A percentile compares a stretch with the other conserved stretches of the same genome.
Evolutionary conservation across 768 basidiomycete species (phyloP).

Genomic region (Boletus vermiculosoides): DNA sequence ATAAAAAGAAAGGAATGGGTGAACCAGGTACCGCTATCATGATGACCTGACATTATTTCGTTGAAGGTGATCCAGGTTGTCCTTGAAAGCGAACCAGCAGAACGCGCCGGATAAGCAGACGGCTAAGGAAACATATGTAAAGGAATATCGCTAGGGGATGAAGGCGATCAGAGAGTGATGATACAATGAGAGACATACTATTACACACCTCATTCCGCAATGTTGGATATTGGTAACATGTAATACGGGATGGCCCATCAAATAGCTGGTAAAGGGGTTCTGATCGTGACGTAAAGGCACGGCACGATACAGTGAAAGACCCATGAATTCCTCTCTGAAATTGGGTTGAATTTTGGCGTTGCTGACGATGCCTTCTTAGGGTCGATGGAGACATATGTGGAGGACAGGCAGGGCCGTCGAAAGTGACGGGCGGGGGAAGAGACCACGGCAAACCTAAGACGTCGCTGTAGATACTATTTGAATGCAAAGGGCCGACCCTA

Average conservation of each 20-base stretch:
- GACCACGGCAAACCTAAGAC: slow-evolving; percentile 26
- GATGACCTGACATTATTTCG: background rate
- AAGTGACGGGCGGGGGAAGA: slow-evolving; percentile 45
- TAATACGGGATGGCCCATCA: slow-evolving; percentile 45
- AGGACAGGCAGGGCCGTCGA: slow-evolving; percentile 49
- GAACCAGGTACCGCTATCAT: background rate
- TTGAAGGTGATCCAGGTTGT: slow-evolving; percentile 1
- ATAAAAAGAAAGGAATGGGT: background rate
- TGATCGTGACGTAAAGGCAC: slow-evolving; percentile 24
- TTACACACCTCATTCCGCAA: slow-evolving; percentile 17
- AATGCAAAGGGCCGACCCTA: slow-evolving; percentile 8
- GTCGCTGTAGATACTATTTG: slow-evolving; percentile 3
- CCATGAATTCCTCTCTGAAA: slow-evolving; percentile 2
- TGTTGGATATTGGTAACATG: slow-evolving; percentile 15
- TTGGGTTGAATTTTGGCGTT: slow-evolving; percentile 6
- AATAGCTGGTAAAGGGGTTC: slow-evolving; percentile 40
- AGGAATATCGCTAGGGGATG: background rate
- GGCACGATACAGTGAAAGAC: slow-evolving; percentile 3
- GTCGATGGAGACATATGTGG: slow-evolving; percentile 20
- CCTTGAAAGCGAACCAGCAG: slow-evolving; percentile 23
- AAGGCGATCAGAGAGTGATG: background rate
- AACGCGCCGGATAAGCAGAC: slow-evolving; percentile 24
- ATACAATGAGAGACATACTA: background rate
- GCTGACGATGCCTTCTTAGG: slow-evolving; percentile 11
- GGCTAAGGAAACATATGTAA: slow-evolving; percentile 8